These are phyloP conservation scores for Melanogaster broomeanus DNA, from an alignment of 768 basidiomycete species.

Conservation along the genomic window DNA sequence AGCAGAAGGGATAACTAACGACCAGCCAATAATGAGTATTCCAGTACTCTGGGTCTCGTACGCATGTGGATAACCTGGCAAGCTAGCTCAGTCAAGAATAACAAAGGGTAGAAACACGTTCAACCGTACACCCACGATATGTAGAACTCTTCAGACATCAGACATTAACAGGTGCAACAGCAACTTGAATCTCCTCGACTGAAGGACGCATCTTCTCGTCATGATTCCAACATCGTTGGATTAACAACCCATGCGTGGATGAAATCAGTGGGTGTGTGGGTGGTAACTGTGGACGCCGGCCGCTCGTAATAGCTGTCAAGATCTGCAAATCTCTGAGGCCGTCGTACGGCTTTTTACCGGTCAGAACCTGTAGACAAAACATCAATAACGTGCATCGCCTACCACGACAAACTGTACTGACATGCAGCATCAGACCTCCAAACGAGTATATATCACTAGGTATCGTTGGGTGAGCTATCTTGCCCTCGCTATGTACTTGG, in stretches of 20 bases:
- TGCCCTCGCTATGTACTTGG: no score
- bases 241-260: no score
- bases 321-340: background rate
- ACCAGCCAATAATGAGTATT: no score
- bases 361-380: background rate
- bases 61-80: no score
- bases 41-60: no score
- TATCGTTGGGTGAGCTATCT: background rate
- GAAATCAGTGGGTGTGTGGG: background rate
- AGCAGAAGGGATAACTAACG: no score
- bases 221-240: no score
- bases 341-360: background rate
- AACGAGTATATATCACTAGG: slow-evolving; percentile 7
- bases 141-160: no score
- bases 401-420: slow-evolving; percentile 24
- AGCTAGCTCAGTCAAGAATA: no score
- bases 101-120: no score
- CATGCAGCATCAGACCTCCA: slow-evolving; percentile 28
- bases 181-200: background rate
- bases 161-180: no score
- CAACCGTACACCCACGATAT: no score
- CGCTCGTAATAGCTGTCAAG: background rate
- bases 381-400: background rate
- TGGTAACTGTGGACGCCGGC: background rate
- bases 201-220: background rate